phyloP scores from a whole-genome alignment of 441 rosid genomes.

The Gossypium aridum region DNA sequence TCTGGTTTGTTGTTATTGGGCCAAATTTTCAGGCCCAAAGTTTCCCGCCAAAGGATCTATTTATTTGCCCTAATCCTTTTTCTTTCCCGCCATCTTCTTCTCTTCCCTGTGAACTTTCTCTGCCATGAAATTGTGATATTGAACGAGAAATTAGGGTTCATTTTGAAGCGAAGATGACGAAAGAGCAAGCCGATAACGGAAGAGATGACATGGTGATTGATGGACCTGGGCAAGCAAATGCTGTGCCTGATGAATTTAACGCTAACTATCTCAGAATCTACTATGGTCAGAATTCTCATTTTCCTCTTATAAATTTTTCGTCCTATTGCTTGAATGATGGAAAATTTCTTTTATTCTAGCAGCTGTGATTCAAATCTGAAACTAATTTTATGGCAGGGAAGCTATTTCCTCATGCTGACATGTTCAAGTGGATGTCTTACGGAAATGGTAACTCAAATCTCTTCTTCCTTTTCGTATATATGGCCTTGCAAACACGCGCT shows the following conservation, averaged over 20 bases:
- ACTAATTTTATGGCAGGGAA: slow-evolving; percentile 39
- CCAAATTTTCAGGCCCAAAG: neutral
- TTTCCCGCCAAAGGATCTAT: slow-evolving; percentile 15
- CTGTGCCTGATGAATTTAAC: slow-evolving; percentile 33
- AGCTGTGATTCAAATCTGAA: neutral
- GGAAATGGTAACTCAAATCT: slow-evolving; percentile 44
- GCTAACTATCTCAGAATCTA: slow-evolving; percentile 43
- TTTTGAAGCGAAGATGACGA: slow-evolving; percentile 22
- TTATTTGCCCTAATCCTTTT: neutral
- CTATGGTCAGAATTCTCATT: slow-evolving; percentile 31
- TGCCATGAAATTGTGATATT: neutral
- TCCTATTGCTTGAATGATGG: neutral
- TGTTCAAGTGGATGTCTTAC: slow-evolving; percentile 65
- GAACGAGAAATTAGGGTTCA: neutral
- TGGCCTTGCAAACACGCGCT: neutral
- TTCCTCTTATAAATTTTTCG: neutral
- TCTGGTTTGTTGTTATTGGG: neutral
- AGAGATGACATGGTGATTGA: slow-evolving; percentile 48
- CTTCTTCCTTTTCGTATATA: neutral
- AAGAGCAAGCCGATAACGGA: slow-evolving; percentile 29
- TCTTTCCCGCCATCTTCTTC: slow-evolving; percentile 17
- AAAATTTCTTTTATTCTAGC: neutral
- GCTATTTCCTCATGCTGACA: slow-evolving; percentile 58
- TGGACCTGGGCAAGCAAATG: slow-evolving; percentile 13
- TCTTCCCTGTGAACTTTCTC: neutral